Percentiles rank a stretch among this genome's conserved stretches.
These are phyloP conservation scores for Babesia sp. DNA, from an alignment of 169 alveolate species.

Conservation along the genomic window DNA sequence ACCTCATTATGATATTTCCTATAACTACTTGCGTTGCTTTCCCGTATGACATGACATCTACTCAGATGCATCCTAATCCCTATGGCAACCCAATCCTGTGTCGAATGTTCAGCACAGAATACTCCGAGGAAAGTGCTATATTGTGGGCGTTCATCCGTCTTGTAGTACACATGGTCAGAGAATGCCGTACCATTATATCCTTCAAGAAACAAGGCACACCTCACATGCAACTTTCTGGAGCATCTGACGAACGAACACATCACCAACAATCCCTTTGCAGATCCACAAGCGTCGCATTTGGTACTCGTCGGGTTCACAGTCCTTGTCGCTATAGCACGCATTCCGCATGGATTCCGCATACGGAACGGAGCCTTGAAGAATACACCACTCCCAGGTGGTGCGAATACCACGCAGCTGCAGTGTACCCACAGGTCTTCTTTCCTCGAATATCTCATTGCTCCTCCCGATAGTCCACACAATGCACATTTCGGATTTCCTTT, in stretches of 20 bases:
- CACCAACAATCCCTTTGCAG: slow-evolving; percentile 8
- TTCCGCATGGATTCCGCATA: slow-evolving; percentile 3
- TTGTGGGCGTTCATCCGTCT: slow-evolving; percentile 11
- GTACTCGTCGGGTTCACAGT: background rate
- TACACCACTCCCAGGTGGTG: background rate
- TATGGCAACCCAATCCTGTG: background rate
- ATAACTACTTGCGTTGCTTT: slow-evolving; percentile 16
- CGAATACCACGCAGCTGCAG: slow-evolving; percentile 40
- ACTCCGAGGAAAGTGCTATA: slow-evolving; percentile 34
- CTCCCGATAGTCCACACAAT: slow-evolving; percentile 21
- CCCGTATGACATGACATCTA: slow-evolving; percentile 9
- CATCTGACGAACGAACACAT: slow-evolving; percentile 33
- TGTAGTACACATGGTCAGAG: slow-evolving; percentile 4
- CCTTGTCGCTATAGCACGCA: background rate
- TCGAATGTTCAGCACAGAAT: slow-evolving; percentile 44
- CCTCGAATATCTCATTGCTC: slow-evolving; percentile 14
- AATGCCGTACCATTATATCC: background rate
- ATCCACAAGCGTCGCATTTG: slow-evolving; percentile 39
- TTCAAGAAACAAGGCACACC: slow-evolving; percentile 26
- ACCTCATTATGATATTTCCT: slow-evolving; percentile 32
- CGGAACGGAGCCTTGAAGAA: background rate
- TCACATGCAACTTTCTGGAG: slow-evolving; percentile 17
- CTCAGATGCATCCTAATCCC: slow-evolving; percentile 19
- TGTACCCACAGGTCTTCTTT: slow-evolving; percentile 31
- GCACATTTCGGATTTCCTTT: background rate